Evolutionary conservation across 1,284 basidiomycete species (phyloP), one percentile per base, ranked within the genome.

Genomic region (Marasmius tenuissimus): DNA sequence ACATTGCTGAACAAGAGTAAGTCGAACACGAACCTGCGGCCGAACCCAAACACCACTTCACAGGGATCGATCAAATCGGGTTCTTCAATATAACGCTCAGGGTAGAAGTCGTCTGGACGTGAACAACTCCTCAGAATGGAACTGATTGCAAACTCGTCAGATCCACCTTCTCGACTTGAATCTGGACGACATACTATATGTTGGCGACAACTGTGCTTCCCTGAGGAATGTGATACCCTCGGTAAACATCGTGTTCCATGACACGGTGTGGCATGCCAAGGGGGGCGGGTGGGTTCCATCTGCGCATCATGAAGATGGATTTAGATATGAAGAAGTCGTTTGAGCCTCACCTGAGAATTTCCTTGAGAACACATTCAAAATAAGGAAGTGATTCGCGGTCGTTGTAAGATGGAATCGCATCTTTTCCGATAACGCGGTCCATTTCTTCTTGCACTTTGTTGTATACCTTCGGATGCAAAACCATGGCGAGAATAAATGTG

Each of bases 331-430:
- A 27, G 58, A 40, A 59, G 27, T 53, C 60, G 14, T 9, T 14
- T 0, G 1, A n/a, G 33, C 59, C 68, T 69, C 63, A 84, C 81
- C 84, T 76, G 61, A 81, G 73, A 9, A 79, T 73, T 70, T 85
- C 84, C 64, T 79, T 80, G 40, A 85, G 58, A 3, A 85, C 70
- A 61, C 76, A 80, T 53, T 83, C 78, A 49, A 85, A 74, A 73
- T 87, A 88, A 48, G 82, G 81, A 59, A 87, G 75, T 53, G 76
- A 76, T n/a, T 75, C 71, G 59, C 80, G 72, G 70, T 86, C 85
- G 16, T 80, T 75, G 49, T 81, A 68, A 45, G 70, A 78, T 16
- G 82, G 82, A 35, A 86, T 73, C 18, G 81, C 74, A 51, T 76
- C 72, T 35, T 54, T 67, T 20, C 84, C 83, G 59, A 83, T 71